Conservation (phyloP, 2,329 filamentous ascomycete genomes). For the Claviceps sp. region DNA sequence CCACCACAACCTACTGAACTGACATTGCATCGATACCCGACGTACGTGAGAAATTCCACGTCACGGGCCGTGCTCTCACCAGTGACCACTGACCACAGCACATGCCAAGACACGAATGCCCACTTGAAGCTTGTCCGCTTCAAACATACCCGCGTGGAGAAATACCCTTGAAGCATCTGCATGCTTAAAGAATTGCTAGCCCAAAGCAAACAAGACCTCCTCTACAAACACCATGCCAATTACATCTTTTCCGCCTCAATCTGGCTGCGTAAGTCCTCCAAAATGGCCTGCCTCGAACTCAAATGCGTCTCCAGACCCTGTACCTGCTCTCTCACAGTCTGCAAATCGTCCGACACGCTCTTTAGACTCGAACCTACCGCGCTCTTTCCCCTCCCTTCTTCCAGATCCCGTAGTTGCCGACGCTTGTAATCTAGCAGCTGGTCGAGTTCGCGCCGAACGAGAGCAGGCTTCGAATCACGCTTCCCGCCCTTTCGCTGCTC, state of each 20-base stretch:
- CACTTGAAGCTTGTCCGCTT: not conserved
- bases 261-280: constrained; percentile 66
- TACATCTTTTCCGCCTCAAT: constrained; percentile 68
- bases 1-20: not conserved
- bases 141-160: too few species aligned
- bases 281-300: constrained; percentile 56
- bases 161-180: too few species aligned
- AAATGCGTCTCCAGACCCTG: constrained; percentile 80
- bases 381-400: constrained; percentile 55
- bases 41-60: not conserved
- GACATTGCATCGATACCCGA: not conserved
- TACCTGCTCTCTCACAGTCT: constrained; percentile 85
- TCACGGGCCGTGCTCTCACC: too few species aligned
- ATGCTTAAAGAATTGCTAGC: not conserved
- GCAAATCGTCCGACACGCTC: constrained; percentile 71
- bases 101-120: not conserved
- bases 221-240: not conserved
- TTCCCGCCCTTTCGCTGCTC: constrained; percentile 49
- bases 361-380: constrained; percentile 61
- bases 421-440: constrained; percentile 93
- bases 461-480: constrained; percentile 69
- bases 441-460: constrained; percentile 89
- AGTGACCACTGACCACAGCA: not conserved
- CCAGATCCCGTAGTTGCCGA: constrained; percentile 60
- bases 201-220: not conserved